Percentiles rank a stretch among this genome's conserved stretches.
phyloP scores from a whole-genome alignment of 768 basidiomycete species.

The Pleurotus pulmonarius region DNA sequence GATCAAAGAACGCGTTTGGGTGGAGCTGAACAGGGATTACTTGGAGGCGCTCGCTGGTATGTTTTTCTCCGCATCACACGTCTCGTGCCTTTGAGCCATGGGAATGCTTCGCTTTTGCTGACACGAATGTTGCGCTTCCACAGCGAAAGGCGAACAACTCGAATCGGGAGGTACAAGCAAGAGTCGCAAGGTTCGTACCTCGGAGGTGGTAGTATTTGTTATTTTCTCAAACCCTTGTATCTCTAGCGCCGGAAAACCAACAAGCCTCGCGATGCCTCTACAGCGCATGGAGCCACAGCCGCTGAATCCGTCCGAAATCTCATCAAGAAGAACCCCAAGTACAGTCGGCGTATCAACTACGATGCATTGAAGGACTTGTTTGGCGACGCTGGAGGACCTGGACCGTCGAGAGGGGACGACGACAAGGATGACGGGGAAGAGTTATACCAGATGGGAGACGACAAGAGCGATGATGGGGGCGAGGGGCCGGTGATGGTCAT shows the following conservation, averaged over 20 bases:
- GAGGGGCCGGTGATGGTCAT: slow-evolving; percentile 30
- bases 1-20: slow-evolving; percentile 91
- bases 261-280: slow-evolving; percentile 72
- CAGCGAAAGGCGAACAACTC: slow-evolving; percentile 67
- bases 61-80: slow-evolving; percentile 16
- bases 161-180: slow-evolving; percentile 41
- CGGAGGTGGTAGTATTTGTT: slow-evolving; percentile 28
- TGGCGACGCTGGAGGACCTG: slow-evolving; percentile 37
- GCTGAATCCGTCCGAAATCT: slow-evolving; percentile 77
- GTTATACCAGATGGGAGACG: slow-evolving; percentile 38
- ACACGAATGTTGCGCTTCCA: slow-evolving; percentile 27
- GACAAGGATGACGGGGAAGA: slow-evolving; percentile 40
- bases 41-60: slow-evolving; percentile 82
- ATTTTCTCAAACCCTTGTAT: slow-evolving; percentile 12
- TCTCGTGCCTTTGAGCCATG: background rate
- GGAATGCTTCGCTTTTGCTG: slow-evolving; percentile 30
- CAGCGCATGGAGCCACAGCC: slow-evolving; percentile 63
- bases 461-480: slow-evolving; percentile 34
- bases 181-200: slow-evolving; percentile 77
- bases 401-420: slow-evolving; percentile 15
- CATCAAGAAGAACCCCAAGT: slow-evolving; percentile 80
- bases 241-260: slow-evolving; percentile 64
- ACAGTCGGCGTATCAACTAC: slow-evolving; percentile 93
- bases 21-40: slow-evolving; percentile 90
- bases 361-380: slow-evolving; percentile 83